Evolutionary conservation across 2,329 filamentous ascomycete species (phyloP).

Genomic region (Niveomyces coronatus): DNA sequence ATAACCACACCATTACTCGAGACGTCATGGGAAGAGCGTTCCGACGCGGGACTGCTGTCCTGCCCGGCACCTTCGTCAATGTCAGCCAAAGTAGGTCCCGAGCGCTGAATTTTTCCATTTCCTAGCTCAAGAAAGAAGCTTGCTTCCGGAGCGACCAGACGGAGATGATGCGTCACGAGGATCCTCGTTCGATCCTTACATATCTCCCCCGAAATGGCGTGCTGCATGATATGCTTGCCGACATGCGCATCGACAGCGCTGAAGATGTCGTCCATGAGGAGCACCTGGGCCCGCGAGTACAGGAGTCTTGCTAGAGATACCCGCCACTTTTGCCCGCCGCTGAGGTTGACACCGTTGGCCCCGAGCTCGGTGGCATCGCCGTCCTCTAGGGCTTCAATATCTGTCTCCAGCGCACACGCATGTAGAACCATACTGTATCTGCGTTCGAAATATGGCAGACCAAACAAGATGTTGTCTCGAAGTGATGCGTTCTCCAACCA

Average conservation of each 20-base stretch:
- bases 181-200: slow-evolving; percentile 62
- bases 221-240: slow-evolving; percentile 67
- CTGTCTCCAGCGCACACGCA: slow-evolving; percentile 64
- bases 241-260: slow-evolving; percentile 75
- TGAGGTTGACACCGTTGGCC: slow-evolving; percentile 75
- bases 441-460: slow-evolving; percentile 55
- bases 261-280: slow-evolving; percentile 77
- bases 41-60: slow-evolving; percentile 38
- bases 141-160: slow-evolving; percentile 57
- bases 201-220: slow-evolving; percentile 62
- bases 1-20: no score
- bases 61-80: slow-evolving; percentile 43
- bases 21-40: no score
- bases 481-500: slow-evolving; percentile 80
- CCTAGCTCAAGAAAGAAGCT: slow-evolving; percentile 66
- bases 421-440: slow-evolving; percentile 61
- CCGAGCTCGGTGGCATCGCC: slow-evolving; percentile 74
- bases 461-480: slow-evolving; percentile 69
- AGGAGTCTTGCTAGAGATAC: slow-evolving; percentile 70
- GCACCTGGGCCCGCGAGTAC: slow-evolving; percentile 65
- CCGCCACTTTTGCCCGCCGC: slow-evolving; percentile 75
- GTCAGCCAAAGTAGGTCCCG: slow-evolving; percentile 52
- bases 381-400: slow-evolving; percentile 64
- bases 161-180: slow-evolving; percentile 71
- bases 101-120: slow-evolving; percentile 53